Evolutionary conservation across 148 eudicot genomes (phyloP), one percentile per base, ranked within the genome.

Genomic region (Rhododendron molle): DNA sequence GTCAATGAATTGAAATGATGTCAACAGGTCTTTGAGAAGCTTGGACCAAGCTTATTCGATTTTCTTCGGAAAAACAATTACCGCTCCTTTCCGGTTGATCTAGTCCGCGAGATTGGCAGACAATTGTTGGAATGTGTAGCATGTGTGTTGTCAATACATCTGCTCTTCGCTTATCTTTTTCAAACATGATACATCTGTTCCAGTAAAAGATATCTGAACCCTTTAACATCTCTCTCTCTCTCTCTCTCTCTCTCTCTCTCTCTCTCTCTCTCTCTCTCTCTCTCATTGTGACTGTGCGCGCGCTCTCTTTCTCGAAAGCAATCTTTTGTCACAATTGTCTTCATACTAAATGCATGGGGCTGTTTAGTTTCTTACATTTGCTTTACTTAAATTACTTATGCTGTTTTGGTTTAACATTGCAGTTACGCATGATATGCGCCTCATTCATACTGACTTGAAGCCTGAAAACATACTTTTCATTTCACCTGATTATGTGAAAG

Each of bases 21-120:
- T 90, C 83, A 90, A 92, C 99, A 96, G 99, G 99, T 96, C 77
- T 96, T 96, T 94, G 99, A 96, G 98, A 96, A 93, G 99, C 99
- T 96, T 91, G 99, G 99, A 89, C 99, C 99, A 92, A 96, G 99
- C 92, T 95, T 96, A 93, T 96, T 90, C 89, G 98, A 96, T 94
- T 96, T 96, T 91, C 98, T 96, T 78, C 97, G 98, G 90, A 96
- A 95, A 92, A 96, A 96, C 96, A 96, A 89, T 95, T 96, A 96
- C 85, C 94, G 94, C 84, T 85, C 98, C 77, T 95, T 95, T 90
- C 94, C 96, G 71, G 92, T 93, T 89, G 96, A 94, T 86, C 92
- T 89, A 88, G 98, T 93, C 83, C 95, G 96, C 83, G 96, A 95
- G 91, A 91, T 93, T 88, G 96, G 96, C 84, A 89, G 98, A 88